phyloP scores from a whole-genome alignment of 139 green algal genomes.

The Tetradesmus lagerheimii region DNA sequence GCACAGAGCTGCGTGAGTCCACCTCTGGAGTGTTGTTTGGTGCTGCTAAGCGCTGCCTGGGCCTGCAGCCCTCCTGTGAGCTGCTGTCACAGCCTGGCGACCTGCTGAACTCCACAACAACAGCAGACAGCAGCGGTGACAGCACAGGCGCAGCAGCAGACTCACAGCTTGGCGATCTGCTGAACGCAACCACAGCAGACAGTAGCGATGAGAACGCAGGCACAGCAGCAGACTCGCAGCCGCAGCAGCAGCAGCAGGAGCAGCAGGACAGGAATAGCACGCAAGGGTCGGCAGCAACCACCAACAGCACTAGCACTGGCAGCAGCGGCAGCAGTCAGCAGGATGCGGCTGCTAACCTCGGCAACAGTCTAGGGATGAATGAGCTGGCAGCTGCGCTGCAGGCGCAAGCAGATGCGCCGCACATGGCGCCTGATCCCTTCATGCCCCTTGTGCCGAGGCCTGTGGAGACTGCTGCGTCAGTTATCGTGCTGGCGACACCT shows the following conservation, averaged over 20 bases:
- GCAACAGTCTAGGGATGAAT: not conserved
- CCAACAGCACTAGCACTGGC: not conserved
- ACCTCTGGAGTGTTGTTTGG: not conserved
- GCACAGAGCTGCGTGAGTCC: not conserved
- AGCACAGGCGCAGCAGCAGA: not conserved
- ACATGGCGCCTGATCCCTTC: not conserved
- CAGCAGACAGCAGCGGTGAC: too few species aligned
- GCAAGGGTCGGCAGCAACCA: too few species aligned
- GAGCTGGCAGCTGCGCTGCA: constrained; percentile 6
- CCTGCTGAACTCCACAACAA: too few species aligned
- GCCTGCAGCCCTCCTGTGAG: not conserved
- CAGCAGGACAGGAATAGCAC: not conserved
- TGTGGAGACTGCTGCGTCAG: not conserved
- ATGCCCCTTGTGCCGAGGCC: not conserved
- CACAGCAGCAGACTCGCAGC: not conserved
- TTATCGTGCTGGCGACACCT: not conserved
- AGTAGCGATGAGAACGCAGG: not conserved
- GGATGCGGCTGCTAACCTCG: not conserved
- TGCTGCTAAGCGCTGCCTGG: not conserved
- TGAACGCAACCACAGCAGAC: not conserved
- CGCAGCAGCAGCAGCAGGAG: not conserved
- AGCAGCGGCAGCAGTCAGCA: not conserved
- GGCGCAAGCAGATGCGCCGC: not conserved
- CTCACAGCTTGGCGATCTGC: not conserved
- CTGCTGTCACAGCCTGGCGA: not conserved